Evolutionary conservation across 1,284 basidiomycete genomes (phyloP), one percentile per base, ranked within the genome.

Genomic region (Trichosporon sp.): DNA sequence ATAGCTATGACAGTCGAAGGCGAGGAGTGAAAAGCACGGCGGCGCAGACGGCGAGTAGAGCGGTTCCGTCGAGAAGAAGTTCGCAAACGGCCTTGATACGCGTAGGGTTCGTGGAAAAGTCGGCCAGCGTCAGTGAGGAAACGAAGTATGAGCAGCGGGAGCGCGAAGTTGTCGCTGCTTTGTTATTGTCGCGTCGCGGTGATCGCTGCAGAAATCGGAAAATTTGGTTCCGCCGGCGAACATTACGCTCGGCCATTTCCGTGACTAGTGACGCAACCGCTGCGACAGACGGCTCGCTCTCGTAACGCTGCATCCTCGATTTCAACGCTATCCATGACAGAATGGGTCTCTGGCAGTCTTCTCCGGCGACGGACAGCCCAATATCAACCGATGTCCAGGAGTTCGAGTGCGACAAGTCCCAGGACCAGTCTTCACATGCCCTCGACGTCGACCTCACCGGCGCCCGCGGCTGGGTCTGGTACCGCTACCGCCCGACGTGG

Each of bases 401-500:
- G 3, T 60, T 60, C 56, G 18, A 31, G 13, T 60, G 56, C 27
- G 27, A 29, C 27, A 31, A 60, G 56, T 29, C 27, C 15, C 11
- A 60, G 21, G 29, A 60, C 6, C 5, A 32, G 29, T 5, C 56
- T 13, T 32, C 56, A n/a, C 56, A 60, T 60, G 31, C 2, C 1
- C 56, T 60, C 15, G 56, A 21, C 29, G 6, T 60, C 56, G 29
- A 60, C 18, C 27, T 60, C 9, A n/a, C 27, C 6, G 12, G 15
- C 29, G 56, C 56, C 8, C 56, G 31, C 5, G 69, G 69, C 29
- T 70, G 69, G 69, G 66, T 47, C 0, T 70, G 69, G 69, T 70
- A 65, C n/a, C 66, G 69, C 38, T 6, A n/a, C 23, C 68, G 70
- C 6, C 70, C 70, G 3, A 66, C 67, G 23, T 68, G 70, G 70